These are phyloP conservation scores for Leccinum solheimii DNA, from an alignment of 1,284 basidiomycete genomes.

Conservation along the genomic window DNA sequence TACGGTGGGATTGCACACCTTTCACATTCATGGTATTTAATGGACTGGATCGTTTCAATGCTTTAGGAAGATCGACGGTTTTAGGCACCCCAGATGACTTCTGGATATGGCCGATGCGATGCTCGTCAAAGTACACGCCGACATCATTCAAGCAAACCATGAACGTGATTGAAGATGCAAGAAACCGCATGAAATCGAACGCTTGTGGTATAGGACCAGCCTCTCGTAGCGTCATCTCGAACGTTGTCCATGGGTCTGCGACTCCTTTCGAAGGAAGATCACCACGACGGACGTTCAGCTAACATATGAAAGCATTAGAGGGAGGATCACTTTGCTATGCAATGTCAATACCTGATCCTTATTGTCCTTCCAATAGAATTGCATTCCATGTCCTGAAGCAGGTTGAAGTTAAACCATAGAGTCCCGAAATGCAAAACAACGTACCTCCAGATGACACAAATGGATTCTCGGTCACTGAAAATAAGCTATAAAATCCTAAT, in stretches of 20 bases:
- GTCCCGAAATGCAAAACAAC: neutral
- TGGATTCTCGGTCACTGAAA: conserved; percentile 89
- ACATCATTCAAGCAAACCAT: conserved; percentile 83
- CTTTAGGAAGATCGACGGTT: conserved; percentile 49
- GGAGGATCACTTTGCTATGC: neutral
- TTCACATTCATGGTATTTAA: conserved; percentile 26
- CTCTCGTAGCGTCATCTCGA: conserved; percentile 89
- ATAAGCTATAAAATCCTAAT: conserved; percentile 76
- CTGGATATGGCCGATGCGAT: conserved; percentile 70
- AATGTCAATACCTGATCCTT: conserved; percentile 65
- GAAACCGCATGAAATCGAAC: conserved; percentile 87
- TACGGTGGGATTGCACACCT: conserved; percentile 25
- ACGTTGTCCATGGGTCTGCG: conserved; percentile 76
- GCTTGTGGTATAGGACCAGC: conserved; percentile 79
- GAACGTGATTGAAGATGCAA: conserved; percentile 93
- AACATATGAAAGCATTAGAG: conserved; percentile 5
- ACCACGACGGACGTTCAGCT: conserved; percentile 81
- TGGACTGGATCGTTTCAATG: conserved; percentile 24
- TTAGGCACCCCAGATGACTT: conserved; percentile 68
- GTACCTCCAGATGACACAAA: conserved; percentile 86
- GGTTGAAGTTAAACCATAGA: neutral
- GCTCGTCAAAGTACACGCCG: conserved; percentile 78
- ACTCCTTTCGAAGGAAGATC: conserved; percentile 48
- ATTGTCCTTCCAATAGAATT: conserved; percentile 95
- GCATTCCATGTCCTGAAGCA: conserved; percentile 80